Evolutionary conservation across 345 rosid species (phyloP).

Genomic region (Fremontodendron californicum): DNA sequence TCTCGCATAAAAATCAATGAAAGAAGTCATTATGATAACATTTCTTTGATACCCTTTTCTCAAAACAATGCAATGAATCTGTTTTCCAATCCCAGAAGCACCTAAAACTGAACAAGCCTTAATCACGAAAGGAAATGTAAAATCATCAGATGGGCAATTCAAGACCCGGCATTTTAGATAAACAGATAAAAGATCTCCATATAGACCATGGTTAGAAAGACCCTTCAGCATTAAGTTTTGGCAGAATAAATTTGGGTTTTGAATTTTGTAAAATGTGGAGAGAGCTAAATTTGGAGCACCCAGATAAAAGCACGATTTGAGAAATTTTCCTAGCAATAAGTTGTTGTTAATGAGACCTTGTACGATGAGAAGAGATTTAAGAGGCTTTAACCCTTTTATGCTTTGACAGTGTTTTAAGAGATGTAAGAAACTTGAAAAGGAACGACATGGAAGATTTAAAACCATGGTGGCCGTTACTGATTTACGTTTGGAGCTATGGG

Average conservation of each 20-base stretch:
- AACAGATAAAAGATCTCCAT: conserved; percentile 33
- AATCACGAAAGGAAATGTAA: conserved; percentile 44
- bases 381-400: conserved; percentile 26
- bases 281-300: conserved; percentile 35
- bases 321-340: conserved; percentile 22
- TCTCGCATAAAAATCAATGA: conserved; percentile 50
- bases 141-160: conserved; percentile 31
- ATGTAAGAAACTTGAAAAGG: neutral
- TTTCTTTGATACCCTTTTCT: conserved; percentile 37
- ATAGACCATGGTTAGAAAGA: conserved; percentile 32
- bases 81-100: conserved; percentile 26
- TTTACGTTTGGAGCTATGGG: neutral
- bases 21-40: conserved; percentile 37
- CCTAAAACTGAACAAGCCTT: conserved; percentile 44
- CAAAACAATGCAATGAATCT: conserved; percentile 42
- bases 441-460: conserved; percentile 6
- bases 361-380: conserved; percentile 30
- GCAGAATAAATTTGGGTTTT: conserved; percentile 15
- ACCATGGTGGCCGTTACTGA: neutral
- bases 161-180: conserved; percentile 27
- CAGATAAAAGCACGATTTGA: conserved; percentile 35
- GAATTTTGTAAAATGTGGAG: conserved; percentile 24
- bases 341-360: conserved; percentile 24
- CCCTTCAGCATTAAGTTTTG: conserved; percentile 40
- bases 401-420: conserved; percentile 24